Evolutionary conservation across 129 eudicot species (phyloP).

Genomic region (Flaveria bidentis): DNA sequence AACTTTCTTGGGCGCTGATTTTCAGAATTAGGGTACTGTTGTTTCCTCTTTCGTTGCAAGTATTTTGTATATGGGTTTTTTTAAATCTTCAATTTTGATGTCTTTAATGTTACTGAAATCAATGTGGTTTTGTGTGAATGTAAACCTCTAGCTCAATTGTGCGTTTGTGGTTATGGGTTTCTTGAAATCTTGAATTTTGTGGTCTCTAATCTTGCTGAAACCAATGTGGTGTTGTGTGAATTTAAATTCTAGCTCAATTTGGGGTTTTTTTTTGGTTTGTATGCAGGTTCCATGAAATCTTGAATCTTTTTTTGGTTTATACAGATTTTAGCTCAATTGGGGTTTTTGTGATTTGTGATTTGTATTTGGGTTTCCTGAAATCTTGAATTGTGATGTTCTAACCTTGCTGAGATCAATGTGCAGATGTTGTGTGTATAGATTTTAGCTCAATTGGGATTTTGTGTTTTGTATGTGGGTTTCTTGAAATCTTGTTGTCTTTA

Average conservation of each 20-base stretch:
- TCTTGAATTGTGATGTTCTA: too few species aligned
- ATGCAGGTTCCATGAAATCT: not conserved
- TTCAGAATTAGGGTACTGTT: conserved; percentile 27
- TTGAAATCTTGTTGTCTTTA: too few species aligned
- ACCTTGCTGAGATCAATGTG: not conserved
- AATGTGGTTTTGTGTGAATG: conserved; percentile 17
- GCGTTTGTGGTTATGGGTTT: not conserved
- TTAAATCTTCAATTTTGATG: not conserved
- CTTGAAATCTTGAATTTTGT: not conserved
- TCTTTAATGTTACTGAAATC: conserved; percentile 7
- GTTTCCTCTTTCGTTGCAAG: conserved; percentile 15
- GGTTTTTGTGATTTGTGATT: too few species aligned
- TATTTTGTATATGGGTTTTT: conserved; percentile 30
- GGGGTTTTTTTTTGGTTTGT: not conserved
- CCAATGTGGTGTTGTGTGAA: conserved; percentile 11
- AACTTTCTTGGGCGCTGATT: conserved; percentile 16
- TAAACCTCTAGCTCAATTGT: conserved; percentile 1
- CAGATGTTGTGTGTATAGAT: too few species aligned
- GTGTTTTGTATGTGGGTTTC: too few species aligned
- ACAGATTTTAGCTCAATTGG: too few species aligned
- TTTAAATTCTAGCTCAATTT: not conserved
- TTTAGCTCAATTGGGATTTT: too few species aligned
- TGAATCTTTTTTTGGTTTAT: not conserved
- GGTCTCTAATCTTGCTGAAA: not conserved
- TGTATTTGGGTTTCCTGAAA: too few species aligned